Conservation (phyloP, 129 eudicot species). For the Saussurea involucrata region DNA sequence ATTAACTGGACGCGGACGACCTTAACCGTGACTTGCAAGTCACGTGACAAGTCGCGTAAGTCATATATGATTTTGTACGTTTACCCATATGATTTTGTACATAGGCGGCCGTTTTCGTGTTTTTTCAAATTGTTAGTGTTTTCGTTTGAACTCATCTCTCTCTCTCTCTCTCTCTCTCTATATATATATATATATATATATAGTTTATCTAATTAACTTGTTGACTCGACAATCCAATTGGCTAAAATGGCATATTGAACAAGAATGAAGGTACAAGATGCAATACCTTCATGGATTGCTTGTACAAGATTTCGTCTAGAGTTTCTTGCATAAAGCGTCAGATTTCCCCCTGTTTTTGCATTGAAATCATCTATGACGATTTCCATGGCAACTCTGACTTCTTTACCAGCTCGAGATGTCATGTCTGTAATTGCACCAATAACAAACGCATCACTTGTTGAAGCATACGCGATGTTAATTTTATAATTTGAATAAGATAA, state of each 20-base stretch:
- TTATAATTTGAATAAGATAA: neutral
- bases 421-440: constrained; percentile 44
- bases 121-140: too few relatives aligned
- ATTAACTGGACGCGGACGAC: too few relatives aligned
- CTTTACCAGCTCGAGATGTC: constrained; percentile 45
- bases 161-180: too few relatives aligned
- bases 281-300: constrained; percentile 25
- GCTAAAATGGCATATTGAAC: neutral
- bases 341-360: neutral
- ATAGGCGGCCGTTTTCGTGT: too few relatives aligned
- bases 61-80: too few relatives aligned
- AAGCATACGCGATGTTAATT: neutral
- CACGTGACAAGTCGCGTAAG: too few relatives aligned
- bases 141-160: too few relatives aligned
- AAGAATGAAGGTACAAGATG: neutral
- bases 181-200: too few relatives aligned
- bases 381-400: constrained; percentile 46
- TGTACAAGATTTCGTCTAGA: constrained; percentile 16
- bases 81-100: too few relatives aligned
- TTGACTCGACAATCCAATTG: neutral
- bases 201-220: neutral
- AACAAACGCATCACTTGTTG: neutral
- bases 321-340: constrained; percentile 16
- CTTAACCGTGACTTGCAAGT: too few relatives aligned
- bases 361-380: constrained; percentile 38